Conservation (phyloP, 2,329 filamentous ascomycete genomes). For the Aureobasidium sp. region DNA sequence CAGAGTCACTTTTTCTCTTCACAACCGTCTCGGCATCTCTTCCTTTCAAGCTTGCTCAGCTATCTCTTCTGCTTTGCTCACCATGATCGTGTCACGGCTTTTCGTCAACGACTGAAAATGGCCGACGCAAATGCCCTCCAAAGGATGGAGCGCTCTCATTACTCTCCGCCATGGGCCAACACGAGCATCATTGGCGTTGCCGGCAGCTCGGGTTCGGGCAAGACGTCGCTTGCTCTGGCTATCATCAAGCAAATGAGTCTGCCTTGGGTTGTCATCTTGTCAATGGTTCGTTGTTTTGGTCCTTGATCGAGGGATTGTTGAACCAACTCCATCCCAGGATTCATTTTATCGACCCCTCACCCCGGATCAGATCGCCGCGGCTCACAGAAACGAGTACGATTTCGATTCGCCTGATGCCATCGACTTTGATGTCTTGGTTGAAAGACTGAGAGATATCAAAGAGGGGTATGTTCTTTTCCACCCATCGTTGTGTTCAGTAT, state of each 20-base stretch:
- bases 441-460: constrained; percentile 76
- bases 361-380: constrained; percentile 67
- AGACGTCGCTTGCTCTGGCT: constrained; percentile 87
- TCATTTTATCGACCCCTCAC: constrained; percentile 93
- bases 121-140: constrained; percentile 7
- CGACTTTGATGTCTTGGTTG: constrained; percentile 83
- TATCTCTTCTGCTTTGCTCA: constrained; percentile 11
- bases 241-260: constrained; percentile 86
- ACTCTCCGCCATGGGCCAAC: constrained; percentile 92
- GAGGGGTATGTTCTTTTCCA: constrained; percentile 63
- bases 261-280: constrained; percentile 96
- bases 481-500: background rate
- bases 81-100: constrained; percentile 7
- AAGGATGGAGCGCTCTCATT: constrained; percentile 51
- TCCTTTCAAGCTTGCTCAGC: constrained; percentile 5
- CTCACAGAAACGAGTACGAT: constrained; percentile 88
- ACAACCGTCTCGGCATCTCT: background rate
- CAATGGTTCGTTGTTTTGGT: constrained; percentile 60
- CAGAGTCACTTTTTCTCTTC: background rate
- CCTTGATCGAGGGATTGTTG: background rate
- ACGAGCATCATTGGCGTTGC: constrained; percentile 95
- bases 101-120: constrained; percentile 16
- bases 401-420: constrained; percentile 93
- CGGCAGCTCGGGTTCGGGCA: constrained; percentile 89
- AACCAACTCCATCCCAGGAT: constrained; percentile 53